phyloP scores from a whole-genome alignment of 495 filamentous ascomycete genomes.

The Aspergillus conjunctus region DNA sequence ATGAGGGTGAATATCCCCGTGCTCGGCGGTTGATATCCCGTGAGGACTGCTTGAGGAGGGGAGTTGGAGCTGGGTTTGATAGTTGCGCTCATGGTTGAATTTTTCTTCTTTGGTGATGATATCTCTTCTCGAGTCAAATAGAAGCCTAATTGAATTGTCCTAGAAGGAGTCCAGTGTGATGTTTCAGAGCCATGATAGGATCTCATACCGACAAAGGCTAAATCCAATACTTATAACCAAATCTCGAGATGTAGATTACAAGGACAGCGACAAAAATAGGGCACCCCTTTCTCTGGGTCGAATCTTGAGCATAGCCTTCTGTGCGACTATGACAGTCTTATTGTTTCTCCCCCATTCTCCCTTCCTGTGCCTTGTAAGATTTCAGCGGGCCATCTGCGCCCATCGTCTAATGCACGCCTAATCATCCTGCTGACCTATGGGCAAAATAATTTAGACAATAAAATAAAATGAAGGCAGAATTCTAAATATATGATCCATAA shows the following conservation, averaged over 20 bases:
- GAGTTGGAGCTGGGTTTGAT: not conserved
- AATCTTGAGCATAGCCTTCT: not conserved
- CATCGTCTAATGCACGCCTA: not conserved
- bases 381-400: not conserved
- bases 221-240: not conserved
- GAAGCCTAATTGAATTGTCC: not conserved
- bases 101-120: not conserved
- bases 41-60: not conserved
- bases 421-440: not conserved
- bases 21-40: constrained; percentile 1
- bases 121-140: not conserved
- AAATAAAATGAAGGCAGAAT: not conserved
- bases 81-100: not conserved
- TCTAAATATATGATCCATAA: not conserved
- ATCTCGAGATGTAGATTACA: not conserved
- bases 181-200: not conserved
- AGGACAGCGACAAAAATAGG: not conserved
- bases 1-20: constrained; percentile 61
- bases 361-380: not conserved
- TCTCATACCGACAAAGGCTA: not conserved
- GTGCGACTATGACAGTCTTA: not conserved
- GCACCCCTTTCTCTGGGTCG: not conserved
- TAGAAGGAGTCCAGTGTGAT: not conserved
- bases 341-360: not conserved
- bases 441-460: not conserved